Evolutionary conservation across 352 stramenopile species (phyloP).

Genomic region (Pythium catenulatum): DNA sequence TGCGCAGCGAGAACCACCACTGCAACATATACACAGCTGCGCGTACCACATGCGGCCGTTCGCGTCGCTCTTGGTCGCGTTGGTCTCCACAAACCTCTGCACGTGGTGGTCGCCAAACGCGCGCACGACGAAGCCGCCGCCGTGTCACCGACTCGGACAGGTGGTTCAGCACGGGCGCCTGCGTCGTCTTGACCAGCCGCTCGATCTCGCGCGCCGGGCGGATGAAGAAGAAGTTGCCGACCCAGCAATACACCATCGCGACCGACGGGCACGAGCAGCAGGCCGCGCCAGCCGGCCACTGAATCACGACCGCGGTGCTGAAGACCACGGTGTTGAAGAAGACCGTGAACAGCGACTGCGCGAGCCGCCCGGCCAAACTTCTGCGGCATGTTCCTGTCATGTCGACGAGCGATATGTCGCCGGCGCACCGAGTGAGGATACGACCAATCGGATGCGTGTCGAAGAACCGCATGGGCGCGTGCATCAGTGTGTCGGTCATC

Average conservation of each 20-base stretch:
- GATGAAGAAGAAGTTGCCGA: constrained; percentile 59
- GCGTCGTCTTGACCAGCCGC: constrained; percentile 52
- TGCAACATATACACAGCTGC: constrained; percentile 59
- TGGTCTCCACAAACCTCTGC: constrained; percentile 43
- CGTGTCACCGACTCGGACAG: constrained; percentile 65
- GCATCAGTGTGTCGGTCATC: constrained; percentile 90
- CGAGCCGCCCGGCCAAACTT: too few species aligned
- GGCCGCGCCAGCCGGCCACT: constrained; percentile 85
- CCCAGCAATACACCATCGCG: constrained; percentile 84
- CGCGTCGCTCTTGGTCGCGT: constrained; percentile 33
- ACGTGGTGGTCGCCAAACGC: constrained; percentile 58
- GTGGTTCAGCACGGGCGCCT: constrained; percentile 63
- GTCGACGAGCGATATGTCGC: constrained; percentile 95
- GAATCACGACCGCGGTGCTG: constrained; percentile 87
- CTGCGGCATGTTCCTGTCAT: too few species aligned
- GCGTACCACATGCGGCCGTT: constrained; percentile 60
- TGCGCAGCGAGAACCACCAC: constrained; percentile 76
- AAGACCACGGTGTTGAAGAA: constrained; percentile 86
- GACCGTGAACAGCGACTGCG: constrained; percentile 84
- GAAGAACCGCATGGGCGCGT: constrained; percentile 96
- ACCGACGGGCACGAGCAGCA: constrained; percentile 92
- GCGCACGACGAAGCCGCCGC: constrained; percentile 65
- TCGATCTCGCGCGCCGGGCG: constrained; percentile 62
- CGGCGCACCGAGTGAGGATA: constrained; percentile 95
- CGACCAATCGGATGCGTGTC: constrained; percentile 94